These are phyloP conservation scores for Verticillium zaregamsianum DNA, from an alignment of 2,329 filamentous ascomycete species.

Conservation along the genomic window DNA sequence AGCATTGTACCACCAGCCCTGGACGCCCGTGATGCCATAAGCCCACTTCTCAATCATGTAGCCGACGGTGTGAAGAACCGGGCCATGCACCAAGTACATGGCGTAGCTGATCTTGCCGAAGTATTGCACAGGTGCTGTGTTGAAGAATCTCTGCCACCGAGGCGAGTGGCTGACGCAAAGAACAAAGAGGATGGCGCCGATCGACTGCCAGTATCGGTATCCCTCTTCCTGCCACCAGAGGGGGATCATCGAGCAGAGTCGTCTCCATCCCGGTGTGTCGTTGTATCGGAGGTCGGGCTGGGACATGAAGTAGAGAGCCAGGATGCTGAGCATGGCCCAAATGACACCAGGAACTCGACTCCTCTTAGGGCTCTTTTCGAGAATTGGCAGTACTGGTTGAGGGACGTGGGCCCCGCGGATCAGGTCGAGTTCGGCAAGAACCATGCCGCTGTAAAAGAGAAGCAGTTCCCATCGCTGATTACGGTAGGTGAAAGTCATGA, in stretches of 20 bases:
- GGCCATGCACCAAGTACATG: slow-evolving; percentile 58
- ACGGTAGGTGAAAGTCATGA: slow-evolving; percentile 41
- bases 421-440: slow-evolving; percentile 51
- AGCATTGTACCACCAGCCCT: slow-evolving; percentile 37
- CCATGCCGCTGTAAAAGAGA: slow-evolving; percentile 43
- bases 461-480: slow-evolving; percentile 51
- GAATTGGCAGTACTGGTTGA: slow-evolving; percentile 18
- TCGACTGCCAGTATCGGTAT: slow-evolving; percentile 54
- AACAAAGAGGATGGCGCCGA: slow-evolving; percentile 49
- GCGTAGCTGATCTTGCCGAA: slow-evolving; percentile 58
- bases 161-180: slow-evolving; percentile 42
- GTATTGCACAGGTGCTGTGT: slow-evolving; percentile 46
- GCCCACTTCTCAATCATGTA: slow-evolving; percentile 47
- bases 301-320: slow-evolving; percentile 49
- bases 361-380: slow-evolving; percentile 13
- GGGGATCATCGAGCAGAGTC: slow-evolving; percentile 43
- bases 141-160: slow-evolving; percentile 47
- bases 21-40: slow-evolving; percentile 42
- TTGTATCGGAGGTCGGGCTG: slow-evolving; percentile 36
- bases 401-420: slow-evolving; percentile 41
- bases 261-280: slow-evolving; percentile 47
- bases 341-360: slow-evolving; percentile 4
- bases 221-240: slow-evolving; percentile 41
- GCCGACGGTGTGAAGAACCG: slow-evolving; percentile 47
- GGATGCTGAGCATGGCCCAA: slow-evolving; percentile 39